Evolutionary conservation across 163 green algal genomes (phyloP).

Genomic region (Volvox carteri): DNA sequence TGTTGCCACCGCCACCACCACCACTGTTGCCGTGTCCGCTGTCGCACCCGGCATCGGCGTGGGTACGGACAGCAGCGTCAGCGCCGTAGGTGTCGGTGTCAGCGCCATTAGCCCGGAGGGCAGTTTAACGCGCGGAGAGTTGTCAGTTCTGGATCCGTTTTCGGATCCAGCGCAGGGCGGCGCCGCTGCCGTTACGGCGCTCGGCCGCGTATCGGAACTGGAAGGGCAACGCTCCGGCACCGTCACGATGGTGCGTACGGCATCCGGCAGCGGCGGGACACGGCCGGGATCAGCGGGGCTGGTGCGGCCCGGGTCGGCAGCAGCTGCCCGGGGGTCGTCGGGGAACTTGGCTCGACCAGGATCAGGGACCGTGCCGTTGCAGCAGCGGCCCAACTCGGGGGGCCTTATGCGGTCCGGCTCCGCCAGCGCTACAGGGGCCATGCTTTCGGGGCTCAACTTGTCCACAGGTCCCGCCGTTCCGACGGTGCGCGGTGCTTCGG

Average conservation of each 20-base stretch:
- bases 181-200: neutral
- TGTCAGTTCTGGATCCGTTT: constrained; percentile 14
- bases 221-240: neutral
- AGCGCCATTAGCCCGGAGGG: neutral
- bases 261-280: neutral
- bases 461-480: neutral
- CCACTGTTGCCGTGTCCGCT: neutral
- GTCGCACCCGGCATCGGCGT: neutral
- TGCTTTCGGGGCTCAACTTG: neutral
- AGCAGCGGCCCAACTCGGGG: neutral
- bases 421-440: neutral
- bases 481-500: constrained; percentile 36
- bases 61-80: neutral
- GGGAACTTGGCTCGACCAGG: neutral
- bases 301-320: neutral
- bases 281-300: neutral
- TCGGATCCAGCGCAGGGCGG: neutral
- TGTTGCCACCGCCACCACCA: neutral
- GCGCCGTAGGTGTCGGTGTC: neutral
- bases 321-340: neutral
- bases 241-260: neutral
- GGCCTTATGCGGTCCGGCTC: neutral
- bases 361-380: neutral
- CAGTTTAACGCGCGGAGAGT: neutral
- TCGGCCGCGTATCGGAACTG: neutral